A percentile compares a stretch with the other conserved stretches of the same genome.
Conservation (phyloP, 768 basidiomycete genomes). For the button mushroom (Agaricus bisporus) region DNA sequence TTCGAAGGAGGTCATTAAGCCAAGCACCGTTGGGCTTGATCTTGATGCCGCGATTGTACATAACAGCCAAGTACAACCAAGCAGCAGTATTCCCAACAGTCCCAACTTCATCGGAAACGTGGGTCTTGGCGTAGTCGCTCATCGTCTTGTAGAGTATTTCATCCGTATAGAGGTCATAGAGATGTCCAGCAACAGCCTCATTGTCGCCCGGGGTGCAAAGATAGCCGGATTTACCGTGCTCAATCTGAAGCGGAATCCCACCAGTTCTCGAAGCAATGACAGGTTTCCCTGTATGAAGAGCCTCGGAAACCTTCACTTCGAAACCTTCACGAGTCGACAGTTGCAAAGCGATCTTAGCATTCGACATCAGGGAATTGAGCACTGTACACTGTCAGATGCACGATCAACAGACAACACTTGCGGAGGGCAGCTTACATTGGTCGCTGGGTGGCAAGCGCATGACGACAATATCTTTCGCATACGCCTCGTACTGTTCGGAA, state of each 20-base stretch:
- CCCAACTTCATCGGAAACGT: slow-evolving; percentile 79
- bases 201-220: slow-evolving; percentile 77
- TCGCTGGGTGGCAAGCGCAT: slow-evolving; percentile 82
- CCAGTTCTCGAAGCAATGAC: slow-evolving; percentile 82
- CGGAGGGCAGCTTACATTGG: slow-evolving; percentile 48
- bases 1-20: slow-evolving; percentile 76
- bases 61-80: slow-evolving; percentile 66
- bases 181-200: slow-evolving; percentile 63
- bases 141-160: slow-evolving; percentile 56
- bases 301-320: slow-evolving; percentile 96
- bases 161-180: slow-evolving; percentile 76
- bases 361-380: slow-evolving; percentile 84
- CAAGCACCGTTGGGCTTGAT: slow-evolving; percentile 77
- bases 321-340: slow-evolving; percentile 93
- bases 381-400: slow-evolving; percentile 32
- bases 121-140: slow-evolving; percentile 63
- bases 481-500: slow-evolving; percentile 44
- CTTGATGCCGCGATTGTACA: slow-evolving; percentile 72
- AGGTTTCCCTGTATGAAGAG: slow-evolving; percentile 86
- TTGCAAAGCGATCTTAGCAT: slow-evolving; percentile 85
- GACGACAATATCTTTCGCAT: slow-evolving; percentile 61
- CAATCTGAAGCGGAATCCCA: slow-evolving; percentile 90
- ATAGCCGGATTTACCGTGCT: slow-evolving; percentile 84
- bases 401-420: slow-evolving; percentile 25
- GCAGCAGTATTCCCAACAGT: slow-evolving; percentile 75